Conservation (phyloP, 2,329 filamentous ascomycete genomes). For the Talaromyces sp. region DNA sequence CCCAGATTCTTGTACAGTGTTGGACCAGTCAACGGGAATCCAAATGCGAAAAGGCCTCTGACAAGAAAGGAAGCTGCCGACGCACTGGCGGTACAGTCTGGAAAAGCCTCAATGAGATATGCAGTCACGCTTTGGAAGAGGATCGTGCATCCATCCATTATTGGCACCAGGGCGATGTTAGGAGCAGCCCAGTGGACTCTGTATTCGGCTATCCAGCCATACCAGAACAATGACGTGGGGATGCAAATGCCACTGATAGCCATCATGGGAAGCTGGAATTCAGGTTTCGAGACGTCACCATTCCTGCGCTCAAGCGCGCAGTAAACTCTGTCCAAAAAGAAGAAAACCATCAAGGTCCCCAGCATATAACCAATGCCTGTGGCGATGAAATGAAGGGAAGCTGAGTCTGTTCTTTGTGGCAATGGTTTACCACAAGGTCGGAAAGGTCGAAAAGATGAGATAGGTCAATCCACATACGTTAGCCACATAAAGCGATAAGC, state of each 20-base stretch:
- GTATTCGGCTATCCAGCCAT: constrained; percentile 56
- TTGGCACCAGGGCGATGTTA: constrained; percentile 53
- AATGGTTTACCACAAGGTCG: no score
- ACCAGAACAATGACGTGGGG: constrained; percentile 55
- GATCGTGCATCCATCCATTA: constrained; percentile 48
- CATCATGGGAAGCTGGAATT: constrained; percentile 62
- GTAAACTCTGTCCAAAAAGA: no score
- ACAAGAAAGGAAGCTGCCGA: constrained; percentile 31
- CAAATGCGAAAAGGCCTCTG: constrained; percentile 34
- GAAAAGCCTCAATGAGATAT: constrained; percentile 38
- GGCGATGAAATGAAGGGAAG: no score
- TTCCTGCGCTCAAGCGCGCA: no score
- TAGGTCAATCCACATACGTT: no score
- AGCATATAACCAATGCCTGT: no score
- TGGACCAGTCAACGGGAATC: constrained; percentile 38
- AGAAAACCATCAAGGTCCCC: no score
- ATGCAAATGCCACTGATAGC: constrained; percentile 54
- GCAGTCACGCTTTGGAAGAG: constrained; percentile 44
- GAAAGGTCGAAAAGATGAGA: no score
- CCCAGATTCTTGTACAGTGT: constrained; percentile 33
- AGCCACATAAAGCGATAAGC: no score
- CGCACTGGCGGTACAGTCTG: constrained; percentile 35
- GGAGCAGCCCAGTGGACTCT: constrained; percentile 54
- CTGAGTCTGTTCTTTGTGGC: no score
- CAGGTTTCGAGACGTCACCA: constrained; percentile 46